Conservation (phyloP, 208 protist species). For the Acanthamoeba culbertsoni region DNA sequence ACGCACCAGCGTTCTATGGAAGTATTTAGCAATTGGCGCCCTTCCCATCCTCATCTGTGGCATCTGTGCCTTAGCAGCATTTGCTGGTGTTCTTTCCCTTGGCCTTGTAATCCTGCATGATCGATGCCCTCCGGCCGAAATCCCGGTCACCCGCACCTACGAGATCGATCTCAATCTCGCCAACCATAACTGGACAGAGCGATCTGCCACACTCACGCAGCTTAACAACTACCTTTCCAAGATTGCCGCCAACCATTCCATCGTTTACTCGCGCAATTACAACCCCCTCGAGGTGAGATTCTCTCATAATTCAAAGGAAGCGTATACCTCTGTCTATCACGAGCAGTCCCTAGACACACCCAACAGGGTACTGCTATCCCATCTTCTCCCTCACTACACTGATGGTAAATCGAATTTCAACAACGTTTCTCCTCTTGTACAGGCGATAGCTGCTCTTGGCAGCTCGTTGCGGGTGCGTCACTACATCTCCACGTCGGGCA, state of each 20-base stretch:
- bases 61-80: not conserved
- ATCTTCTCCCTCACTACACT: not conserved
- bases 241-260: not conserved
- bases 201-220: not conserved
- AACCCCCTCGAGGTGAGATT: not conserved
- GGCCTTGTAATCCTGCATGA: constrained; percentile 18
- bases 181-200: not conserved
- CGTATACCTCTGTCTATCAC: not conserved
- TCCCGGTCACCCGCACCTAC: not conserved
- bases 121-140: not conserved
- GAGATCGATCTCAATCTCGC: not conserved
- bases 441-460: not conserved
- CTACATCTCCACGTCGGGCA: not conserved
- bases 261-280: not conserved
- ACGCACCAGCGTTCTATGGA: not conserved
- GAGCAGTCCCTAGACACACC: not conserved
- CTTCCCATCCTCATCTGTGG: not conserved
- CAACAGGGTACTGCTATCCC: not conserved
- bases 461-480: not conserved
- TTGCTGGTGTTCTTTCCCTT: not conserved
- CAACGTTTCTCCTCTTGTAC: not conserved
- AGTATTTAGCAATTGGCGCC: not conserved
- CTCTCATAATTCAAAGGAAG: not conserved
- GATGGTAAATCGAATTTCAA: too few relatives aligned
- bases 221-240: not conserved